Percentiles rank a stretch among this genome's conserved stretches.
phyloP scores from a whole-genome alignment of 2,329 filamentous ascomycete genomes.

The Dichotomopilus funicola region DNA sequence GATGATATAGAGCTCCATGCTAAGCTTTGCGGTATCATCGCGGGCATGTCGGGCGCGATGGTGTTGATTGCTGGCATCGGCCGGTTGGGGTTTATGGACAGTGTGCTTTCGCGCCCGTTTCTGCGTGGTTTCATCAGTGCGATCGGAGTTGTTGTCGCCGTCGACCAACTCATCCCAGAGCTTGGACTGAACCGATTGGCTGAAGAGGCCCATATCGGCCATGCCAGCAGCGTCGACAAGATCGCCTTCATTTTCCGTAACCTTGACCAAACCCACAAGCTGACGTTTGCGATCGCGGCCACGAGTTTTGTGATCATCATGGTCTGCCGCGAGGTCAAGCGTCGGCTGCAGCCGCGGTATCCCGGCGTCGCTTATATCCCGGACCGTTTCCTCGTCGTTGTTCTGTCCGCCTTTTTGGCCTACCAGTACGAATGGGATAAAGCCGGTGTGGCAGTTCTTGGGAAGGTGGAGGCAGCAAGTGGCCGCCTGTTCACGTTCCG shows the following conservation, averaged over 20 bases:
- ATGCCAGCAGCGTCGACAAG: slow-evolving; percentile 84
- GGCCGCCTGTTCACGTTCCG: slow-evolving; percentile 72
- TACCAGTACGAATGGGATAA: slow-evolving; percentile 72
- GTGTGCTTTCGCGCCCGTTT: slow-evolving; percentile 87
- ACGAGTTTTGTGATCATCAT: slow-evolving; percentile 84
- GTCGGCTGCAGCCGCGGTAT: slow-evolving; percentile 68
- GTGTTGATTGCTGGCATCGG: slow-evolving; percentile 83
- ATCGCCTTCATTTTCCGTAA: slow-evolving; percentile 71
- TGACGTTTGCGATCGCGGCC: slow-evolving; percentile 71
- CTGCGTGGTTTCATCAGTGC: slow-evolving; percentile 93
- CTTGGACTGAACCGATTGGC: slow-evolving; percentile 67
- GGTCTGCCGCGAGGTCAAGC: slow-evolving; percentile 82
- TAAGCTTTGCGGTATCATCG: slow-evolving; percentile 78
- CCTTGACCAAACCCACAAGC: slow-evolving; percentile 56
- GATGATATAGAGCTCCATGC: slow-evolving; percentile 65
- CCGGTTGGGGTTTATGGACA: slow-evolving; percentile 86
- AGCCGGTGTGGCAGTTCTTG: slow-evolving; percentile 75
- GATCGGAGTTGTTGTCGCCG: slow-evolving; percentile 91
- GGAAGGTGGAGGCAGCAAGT: slow-evolving; percentile 66
- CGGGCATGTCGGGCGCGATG: slow-evolving; percentile 78
- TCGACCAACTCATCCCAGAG: slow-evolving; percentile 90
- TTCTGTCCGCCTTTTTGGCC: slow-evolving; percentile 73
- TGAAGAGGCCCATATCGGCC: slow-evolving; percentile 56
- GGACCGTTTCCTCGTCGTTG: slow-evolving; percentile 84
- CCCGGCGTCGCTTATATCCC: slow-evolving; percentile 81